Conservation (phyloP, 2,329 filamentous ascomycete species). For the Colletotrichum caudatum region DNA sequence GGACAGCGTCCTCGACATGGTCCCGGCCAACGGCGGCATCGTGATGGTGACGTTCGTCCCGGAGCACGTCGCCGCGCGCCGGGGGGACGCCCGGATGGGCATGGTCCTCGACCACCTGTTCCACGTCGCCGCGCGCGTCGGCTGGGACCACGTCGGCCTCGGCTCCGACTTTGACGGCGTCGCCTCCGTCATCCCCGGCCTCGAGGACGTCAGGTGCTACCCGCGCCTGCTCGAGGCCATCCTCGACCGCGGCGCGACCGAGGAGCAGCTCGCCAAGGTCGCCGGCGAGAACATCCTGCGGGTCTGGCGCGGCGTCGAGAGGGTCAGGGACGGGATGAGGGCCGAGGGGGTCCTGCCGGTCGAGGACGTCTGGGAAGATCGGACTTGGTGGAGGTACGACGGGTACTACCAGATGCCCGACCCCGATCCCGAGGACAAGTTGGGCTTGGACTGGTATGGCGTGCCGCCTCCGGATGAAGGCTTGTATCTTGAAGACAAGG, state of each 20-base stretch:
- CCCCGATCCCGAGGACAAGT: slow-evolving; percentile 49
- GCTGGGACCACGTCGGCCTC: slow-evolving; percentile 54
- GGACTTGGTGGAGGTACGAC: slow-evolving; percentile 51
- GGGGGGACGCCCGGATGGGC: slow-evolving; percentile 46
- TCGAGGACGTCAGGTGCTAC: slow-evolving; percentile 49
- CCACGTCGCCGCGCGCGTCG: slow-evolving; percentile 47
- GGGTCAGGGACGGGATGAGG: slow-evolving; percentile 47
- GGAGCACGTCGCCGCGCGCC: slow-evolving; percentile 44
- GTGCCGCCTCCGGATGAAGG: slow-evolving; percentile 34
- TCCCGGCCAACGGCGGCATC: slow-evolving; percentile 53
- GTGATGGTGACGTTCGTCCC: slow-evolving; percentile 55
- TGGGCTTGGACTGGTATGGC: slow-evolving; percentile 49
- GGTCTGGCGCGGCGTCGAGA: slow-evolving; percentile 48
- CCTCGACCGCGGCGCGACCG: slow-evolving; percentile 53
- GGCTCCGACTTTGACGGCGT: slow-evolving; percentile 55
- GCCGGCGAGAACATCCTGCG: slow-evolving; percentile 54
- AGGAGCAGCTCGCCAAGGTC: slow-evolving; percentile 53
- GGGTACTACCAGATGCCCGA: slow-evolving; percentile 51
- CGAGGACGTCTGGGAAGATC: slow-evolving; percentile 51
- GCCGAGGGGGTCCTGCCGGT: slow-evolving; percentile 49
- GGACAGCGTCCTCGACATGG: slow-evolving; percentile 52
- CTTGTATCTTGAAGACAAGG: slow-evolving; percentile 25
- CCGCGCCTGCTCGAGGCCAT: slow-evolving; percentile 50
- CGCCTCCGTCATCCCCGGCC: slow-evolving; percentile 43
- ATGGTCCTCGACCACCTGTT: slow-evolving; percentile 51